Base-by-base conservation (phyloP, 2,329 filamentous ascomycete species). In the Trichoderma atroviride region DNA sequence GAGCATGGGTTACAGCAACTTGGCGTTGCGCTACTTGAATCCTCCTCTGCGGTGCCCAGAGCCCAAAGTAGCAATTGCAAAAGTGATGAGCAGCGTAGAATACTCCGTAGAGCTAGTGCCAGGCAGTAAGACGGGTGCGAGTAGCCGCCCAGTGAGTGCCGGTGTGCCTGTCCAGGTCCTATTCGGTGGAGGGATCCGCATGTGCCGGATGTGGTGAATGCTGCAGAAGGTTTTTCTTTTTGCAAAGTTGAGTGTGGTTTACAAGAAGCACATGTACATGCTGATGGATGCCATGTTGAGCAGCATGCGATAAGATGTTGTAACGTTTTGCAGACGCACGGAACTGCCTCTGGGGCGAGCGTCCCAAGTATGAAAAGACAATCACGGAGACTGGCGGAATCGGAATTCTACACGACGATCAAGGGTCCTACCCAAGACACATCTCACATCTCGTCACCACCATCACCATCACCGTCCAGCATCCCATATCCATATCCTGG, bases 41-140 rank as follows among this genome's bases (percentile, higher is more conserved):
- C 31, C 55, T 33, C 14, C 50, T 64, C 29, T 10, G 16, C 50
- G 43, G 37, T 50, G 37, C 58, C 37, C 35, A 33, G 10, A 50
- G 35, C 58, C 27, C 24, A 43, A 64, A 31, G 24, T 27, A 64
- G 61, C 33, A 56, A 35, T 43, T 33, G 27, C 31, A 16, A 16
- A n/a, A 35, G n/a, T n/a, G 47, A 55, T 40, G 60, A 63, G 43
- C 47, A 63, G 47, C 43, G 9, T n/a, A 50, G 37, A 55, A 40
- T 55, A 29, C 31, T 55, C 60, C 50, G 60, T 55, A 9, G 60
- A 53, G 50, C 60, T 56, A 56, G 61, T 40, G 50, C 27, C 16
- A 16, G n/a, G n/a, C 27, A 43, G 33, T 40, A 43, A 35, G 22
- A 43, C 57, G 57, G 35, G 22, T 59, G 16, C 57, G 57, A 24